A percentile compares a stretch with the other conserved stretches of the same genome.
phyloP scores from a whole-genome alignment of 129 eudicot genomes.

The Flaveria bidentis region DNA sequence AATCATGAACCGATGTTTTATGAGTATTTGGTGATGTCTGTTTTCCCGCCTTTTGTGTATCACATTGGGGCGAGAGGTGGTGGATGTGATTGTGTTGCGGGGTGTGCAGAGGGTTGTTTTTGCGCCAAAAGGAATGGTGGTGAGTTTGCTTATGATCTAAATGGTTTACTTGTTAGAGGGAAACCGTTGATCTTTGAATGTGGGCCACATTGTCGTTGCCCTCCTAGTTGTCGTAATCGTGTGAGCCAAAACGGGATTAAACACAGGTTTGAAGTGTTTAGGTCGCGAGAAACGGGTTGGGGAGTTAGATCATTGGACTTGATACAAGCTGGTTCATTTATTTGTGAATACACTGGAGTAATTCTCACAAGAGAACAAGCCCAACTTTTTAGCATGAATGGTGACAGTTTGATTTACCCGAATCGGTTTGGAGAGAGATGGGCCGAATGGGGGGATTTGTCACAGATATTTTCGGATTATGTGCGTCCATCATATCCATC shows the following conservation, averaged over 20 bases:
- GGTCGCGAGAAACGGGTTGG: conserved; percentile 78
- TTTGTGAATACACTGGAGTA: conserved; percentile 48
- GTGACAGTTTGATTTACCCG: conserved; percentile 58
- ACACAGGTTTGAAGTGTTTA: conserved; percentile 64
- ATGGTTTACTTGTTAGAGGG: conserved; percentile 56
- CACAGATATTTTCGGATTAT: conserved; percentile 57
- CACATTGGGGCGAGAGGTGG: conserved; percentile 26
- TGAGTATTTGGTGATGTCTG: conserved; percentile 54
- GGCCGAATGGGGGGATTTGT: conserved; percentile 87
- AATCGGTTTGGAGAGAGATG: conserved; percentile 69
- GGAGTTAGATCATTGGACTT: conserved; percentile 75
- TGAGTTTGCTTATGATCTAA: conserved; percentile 58
- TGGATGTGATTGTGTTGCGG: conserved; percentile 66
- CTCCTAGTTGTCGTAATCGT: conserved; percentile 65
- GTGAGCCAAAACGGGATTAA: conserved; percentile 64
- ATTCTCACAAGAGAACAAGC: conserved; percentile 59
- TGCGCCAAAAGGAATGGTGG: conserved; percentile 71
- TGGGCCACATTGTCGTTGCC: conserved; percentile 67
- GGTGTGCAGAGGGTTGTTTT: conserved; percentile 56
- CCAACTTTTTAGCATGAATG: conserved; percentile 49
- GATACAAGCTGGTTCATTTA: conserved; percentile 50
- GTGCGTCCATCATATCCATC: conserved; percentile 55
- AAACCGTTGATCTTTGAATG: conserved; percentile 71
- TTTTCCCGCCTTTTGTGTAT: conserved; percentile 62
- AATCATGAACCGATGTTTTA: conserved; percentile 56